Evolutionary conservation across 495 filamentous ascomycete genomes (phyloP).

Genomic region (Penicillium macrosclerotiorum): DNA sequence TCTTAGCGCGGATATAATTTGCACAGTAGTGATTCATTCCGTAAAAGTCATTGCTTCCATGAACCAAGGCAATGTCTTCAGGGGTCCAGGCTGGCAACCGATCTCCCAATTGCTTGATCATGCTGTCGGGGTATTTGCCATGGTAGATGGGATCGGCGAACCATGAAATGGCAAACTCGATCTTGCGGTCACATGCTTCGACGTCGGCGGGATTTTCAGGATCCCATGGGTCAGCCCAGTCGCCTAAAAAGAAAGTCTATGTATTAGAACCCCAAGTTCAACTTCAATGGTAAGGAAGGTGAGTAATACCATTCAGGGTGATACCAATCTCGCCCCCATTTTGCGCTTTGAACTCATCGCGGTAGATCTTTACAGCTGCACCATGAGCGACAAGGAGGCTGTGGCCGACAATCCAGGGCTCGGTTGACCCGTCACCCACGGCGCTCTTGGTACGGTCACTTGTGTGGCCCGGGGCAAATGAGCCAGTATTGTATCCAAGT

Average conservation of each 20-base stretch:
- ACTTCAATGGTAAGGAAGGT: background rate
- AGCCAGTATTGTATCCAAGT: constrained; percentile 51
- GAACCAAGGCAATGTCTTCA: constrained; percentile 64
- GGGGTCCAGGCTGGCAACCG: constrained; percentile 63
- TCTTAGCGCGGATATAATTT: constrained; percentile 75
- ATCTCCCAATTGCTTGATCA: constrained; percentile 69
- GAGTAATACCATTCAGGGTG: constrained; percentile 50
- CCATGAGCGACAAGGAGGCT: constrained; percentile 50
- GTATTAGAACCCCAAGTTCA: no score
- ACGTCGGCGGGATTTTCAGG: constrained; percentile 47
- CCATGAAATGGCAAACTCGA: constrained; percentile 57
- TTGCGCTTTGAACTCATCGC: constrained; percentile 47
- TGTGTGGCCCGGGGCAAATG: constrained; percentile 51
- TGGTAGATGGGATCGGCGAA: constrained; percentile 73
- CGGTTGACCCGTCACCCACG: constrained; percentile 47
- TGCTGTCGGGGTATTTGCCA: constrained; percentile 72
- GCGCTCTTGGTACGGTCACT: constrained; percentile 48
- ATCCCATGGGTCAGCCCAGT: constrained; percentile 57
- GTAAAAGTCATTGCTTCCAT: constrained; percentile 79
- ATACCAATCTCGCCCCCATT: constrained; percentile 53
- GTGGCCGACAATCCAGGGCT: constrained; percentile 53
- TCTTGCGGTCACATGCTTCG: constrained; percentile 50
- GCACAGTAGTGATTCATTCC: constrained; percentile 86
- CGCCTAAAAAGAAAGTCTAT: no score
- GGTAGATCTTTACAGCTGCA: constrained; percentile 50